These are phyloP conservation scores for Pisolithus marmoratus DNA, from an alignment of 768 basidiomycete species.

Conservation along the genomic window DNA sequence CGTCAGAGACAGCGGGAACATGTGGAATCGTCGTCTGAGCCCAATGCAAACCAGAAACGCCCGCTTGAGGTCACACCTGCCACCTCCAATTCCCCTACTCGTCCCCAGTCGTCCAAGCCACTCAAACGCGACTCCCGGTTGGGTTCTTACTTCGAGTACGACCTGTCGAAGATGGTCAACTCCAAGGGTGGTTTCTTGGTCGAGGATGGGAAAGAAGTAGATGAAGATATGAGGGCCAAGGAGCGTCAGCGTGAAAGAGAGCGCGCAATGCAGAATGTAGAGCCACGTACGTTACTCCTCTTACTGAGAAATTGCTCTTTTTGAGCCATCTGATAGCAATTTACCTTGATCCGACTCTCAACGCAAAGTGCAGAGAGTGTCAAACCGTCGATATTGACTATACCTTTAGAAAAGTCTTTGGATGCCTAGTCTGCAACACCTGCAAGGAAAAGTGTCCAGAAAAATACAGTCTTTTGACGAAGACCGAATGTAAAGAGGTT, in stretches of 20 bases:
- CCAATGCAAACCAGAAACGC: conserved; percentile 73
- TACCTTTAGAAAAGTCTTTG: conserved; percentile 75
- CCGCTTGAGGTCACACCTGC: conserved; percentile 54
- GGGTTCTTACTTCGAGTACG: conserved; percentile 96
- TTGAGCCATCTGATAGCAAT: conserved; percentile 49
- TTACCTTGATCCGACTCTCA: conserved; percentile 61
- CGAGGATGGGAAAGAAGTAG: conserved; percentile 78
- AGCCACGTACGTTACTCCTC: conserved; percentile 49
- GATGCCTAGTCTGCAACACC: conserved; percentile 78
- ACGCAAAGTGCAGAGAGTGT: conserved; percentile 86
- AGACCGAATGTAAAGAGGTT: conserved; percentile 97
- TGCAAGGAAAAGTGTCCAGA: conserved; percentile 90
- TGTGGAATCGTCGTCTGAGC: conserved; percentile 34
- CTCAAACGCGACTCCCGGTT: conserved; percentile 72
- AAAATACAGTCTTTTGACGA: conserved; percentile 91
- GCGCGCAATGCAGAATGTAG: conserved; percentile 66
- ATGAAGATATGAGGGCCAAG: conserved; percentile 68
- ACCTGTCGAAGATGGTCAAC: conserved; percentile 94
- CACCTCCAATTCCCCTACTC: conserved; percentile 57
- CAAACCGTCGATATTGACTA: conserved; percentile 85
- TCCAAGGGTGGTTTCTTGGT: conserved; percentile 93
- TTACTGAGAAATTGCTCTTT: neutral
- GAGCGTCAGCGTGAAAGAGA: conserved; percentile 80
- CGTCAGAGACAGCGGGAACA: conserved; percentile 64
- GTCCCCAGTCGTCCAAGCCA: conserved; percentile 38